Conservation (phyloP, 371 early-diverging fungal genomes). For the Capillidium rhysosporum region DNA sequence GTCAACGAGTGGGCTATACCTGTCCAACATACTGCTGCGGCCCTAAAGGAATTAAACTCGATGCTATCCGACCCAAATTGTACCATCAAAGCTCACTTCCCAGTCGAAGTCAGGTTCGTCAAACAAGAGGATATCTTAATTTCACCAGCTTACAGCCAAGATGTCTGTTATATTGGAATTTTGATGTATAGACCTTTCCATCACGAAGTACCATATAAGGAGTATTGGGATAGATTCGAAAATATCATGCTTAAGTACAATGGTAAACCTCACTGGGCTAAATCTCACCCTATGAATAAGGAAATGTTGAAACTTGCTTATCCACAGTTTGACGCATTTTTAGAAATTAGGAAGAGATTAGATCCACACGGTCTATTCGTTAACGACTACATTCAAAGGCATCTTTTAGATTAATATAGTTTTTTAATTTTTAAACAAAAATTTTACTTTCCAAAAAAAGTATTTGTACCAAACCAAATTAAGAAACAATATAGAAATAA, state of each 20-base stretch:
- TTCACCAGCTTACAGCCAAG: conserved; percentile 46
- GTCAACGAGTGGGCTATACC: conserved; percentile 76
- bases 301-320: conserved; percentile 31
- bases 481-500: no score
- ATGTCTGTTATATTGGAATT: conserved; percentile 63
- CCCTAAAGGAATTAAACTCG: conserved; percentile 16
- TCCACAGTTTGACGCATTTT: conserved; percentile 40
- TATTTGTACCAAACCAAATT: no score
- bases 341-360: conserved; percentile 25
- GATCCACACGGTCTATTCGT: conserved; percentile 57
- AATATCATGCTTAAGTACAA: conserved; percentile 44
- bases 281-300: conserved; percentile 39
- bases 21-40: conserved; percentile 35
- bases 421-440: no score
- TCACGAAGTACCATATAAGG: conserved; percentile 43
- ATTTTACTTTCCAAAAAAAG: no score
- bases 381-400: conserved; percentile 50
- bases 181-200: conserved; percentile 73
- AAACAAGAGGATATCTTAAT: conserved; percentile 53
- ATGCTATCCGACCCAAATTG: background rate
- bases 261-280: conserved; percentile 79
- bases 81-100: conserved; percentile 40
- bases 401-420: conserved; percentile 16
- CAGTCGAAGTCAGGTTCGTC: conserved; percentile 64
- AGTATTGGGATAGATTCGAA: conserved; percentile 58